phyloP scores from a whole-genome alignment of 2,329 filamentous ascomycete genomes.

The Pseudocercospora crystallina region DNA sequence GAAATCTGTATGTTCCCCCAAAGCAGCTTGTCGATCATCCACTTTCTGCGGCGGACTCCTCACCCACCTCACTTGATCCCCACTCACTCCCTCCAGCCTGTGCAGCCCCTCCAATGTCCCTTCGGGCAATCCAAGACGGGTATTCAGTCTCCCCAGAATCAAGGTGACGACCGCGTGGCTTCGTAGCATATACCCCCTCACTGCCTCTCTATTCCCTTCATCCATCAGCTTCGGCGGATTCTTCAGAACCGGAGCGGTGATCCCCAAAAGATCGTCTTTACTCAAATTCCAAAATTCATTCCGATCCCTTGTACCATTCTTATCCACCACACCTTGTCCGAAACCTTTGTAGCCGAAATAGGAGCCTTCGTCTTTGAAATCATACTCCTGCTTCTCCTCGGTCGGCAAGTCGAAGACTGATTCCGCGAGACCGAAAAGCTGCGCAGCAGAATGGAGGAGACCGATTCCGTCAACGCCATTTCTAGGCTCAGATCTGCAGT shows the following conservation, averaged over 20 bases:
- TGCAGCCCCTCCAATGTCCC: conserved; percentile 50
- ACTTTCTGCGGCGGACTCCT: conserved; percentile 49
- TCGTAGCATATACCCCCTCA: conserved; percentile 46
- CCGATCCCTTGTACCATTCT: conserved; percentile 49
- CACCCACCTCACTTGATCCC: conserved; percentile 57
- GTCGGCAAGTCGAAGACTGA: conserved; percentile 50
- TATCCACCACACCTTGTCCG: conserved; percentile 44
- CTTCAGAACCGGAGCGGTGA: conserved; percentile 38
- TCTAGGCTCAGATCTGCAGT: background rate
- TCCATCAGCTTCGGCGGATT: conserved; percentile 43
- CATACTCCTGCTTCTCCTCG: conserved; percentile 56
- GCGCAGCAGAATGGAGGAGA: conserved; percentile 46
- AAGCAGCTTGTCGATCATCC: conserved; percentile 42
- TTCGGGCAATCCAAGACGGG: conserved; percentile 43
- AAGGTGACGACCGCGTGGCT: conserved; percentile 49
- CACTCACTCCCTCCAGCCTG: conserved; percentile 42
- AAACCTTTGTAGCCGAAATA: conserved; percentile 52
- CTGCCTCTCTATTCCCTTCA: conserved; percentile 36
- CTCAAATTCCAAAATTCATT: conserved; percentile 59
- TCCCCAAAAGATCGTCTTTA: conserved; percentile 53
- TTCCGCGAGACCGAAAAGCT: conserved; percentile 48
- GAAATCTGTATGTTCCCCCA: conserved; percentile 59
- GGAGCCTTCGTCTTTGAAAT: conserved; percentile 50
- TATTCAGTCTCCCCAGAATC: conserved; percentile 47
- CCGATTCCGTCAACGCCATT: conserved; percentile 36